Evolutionary conservation across 1,139 yeast genomes (phyloP).

Genomic region (Saccharomyces pastorianus): DNA sequence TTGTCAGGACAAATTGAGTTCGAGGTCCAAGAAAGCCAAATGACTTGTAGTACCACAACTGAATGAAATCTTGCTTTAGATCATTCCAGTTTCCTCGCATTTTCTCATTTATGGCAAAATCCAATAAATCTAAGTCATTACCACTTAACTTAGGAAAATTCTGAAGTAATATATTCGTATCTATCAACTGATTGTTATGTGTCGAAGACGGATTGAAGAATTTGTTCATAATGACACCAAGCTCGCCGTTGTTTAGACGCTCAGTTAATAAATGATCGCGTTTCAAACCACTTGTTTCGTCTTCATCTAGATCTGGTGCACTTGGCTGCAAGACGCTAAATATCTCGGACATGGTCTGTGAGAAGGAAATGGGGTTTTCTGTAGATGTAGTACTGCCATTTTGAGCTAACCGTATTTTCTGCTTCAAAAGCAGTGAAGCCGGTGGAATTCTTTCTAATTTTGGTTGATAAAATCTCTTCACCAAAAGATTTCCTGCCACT

Average conservation of each 20-base stretch:
- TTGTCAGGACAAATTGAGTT: not conserved
- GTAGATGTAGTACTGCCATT: not conserved
- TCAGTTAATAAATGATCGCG: not conserved
- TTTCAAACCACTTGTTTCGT: not conserved
- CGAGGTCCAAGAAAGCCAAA: not conserved
- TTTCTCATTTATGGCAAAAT: not conserved
- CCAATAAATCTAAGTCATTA: not conserved
- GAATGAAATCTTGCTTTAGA: not conserved
- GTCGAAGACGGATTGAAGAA: not conserved
- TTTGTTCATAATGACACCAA: not conserved
- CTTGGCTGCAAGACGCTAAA: not conserved
- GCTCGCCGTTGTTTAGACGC: not conserved
- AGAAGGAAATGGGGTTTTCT: not conserved
- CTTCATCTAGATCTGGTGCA: not conserved
- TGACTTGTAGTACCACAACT: not conserved
- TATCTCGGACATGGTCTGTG: not conserved
- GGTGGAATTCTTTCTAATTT: not conserved
- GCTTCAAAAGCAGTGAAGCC: not conserved
- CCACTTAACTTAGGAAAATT: not conserved
- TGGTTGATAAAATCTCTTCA: not conserved
- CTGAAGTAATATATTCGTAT: not conserved
- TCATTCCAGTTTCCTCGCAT: not conserved
- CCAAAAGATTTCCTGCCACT: not conserved
- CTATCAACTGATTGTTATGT: not conserved
- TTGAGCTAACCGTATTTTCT: not conserved